Evolutionary conservation across 2,329 filamentous ascomycete genomes (phyloP).

Genomic region (Ceratocystis alfenasii): DNA sequence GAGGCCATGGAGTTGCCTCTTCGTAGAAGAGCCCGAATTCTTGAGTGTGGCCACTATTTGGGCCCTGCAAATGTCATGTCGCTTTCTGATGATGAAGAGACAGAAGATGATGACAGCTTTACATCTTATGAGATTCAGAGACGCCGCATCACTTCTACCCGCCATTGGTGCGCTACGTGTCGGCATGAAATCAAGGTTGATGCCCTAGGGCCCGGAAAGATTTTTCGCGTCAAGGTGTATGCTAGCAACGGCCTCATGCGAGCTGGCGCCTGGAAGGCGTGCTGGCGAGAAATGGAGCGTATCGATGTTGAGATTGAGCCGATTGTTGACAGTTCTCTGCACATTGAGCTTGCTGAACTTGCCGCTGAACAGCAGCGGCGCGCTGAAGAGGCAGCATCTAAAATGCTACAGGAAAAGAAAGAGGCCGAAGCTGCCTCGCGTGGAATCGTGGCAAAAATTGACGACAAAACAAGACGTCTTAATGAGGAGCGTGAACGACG

Average conservation of each 20-base stretch:
- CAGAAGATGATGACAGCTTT: constrained; percentile 31
- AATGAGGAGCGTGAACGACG: constrained; percentile 18
- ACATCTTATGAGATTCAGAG: constrained; percentile 22
- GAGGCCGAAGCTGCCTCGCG: constrained; percentile 26
- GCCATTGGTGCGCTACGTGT: constrained; percentile 47
- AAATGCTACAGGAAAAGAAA: constrained; percentile 31
- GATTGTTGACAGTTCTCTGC: constrained; percentile 47
- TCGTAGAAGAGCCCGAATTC: constrained; percentile 51
- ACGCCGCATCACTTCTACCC: constrained; percentile 17
- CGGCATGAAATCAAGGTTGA: constrained; percentile 44
- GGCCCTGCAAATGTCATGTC: constrained; percentile 43
- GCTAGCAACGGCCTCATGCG: constrained; percentile 92
- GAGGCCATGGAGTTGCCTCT: constrained; percentile 62
- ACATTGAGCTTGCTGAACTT: constrained; percentile 49
- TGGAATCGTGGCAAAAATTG: constrained; percentile 17
- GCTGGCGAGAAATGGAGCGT: constrained; percentile 97
- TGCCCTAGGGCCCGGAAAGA: constrained; percentile 40
- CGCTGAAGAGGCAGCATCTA: constrained; percentile 29
- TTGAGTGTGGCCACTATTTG: constrained; percentile 67
- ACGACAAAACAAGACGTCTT: constrained; percentile 12
- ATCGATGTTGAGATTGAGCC: constrained; percentile 87
- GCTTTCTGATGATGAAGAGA: constrained; percentile 32
- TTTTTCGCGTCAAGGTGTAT: constrained; percentile 76
- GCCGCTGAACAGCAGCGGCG: constrained; percentile 36
- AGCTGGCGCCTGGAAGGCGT: constrained; percentile 80